phyloP scores from a whole-genome alignment of 179 eudicot species.

The Amaranthus tricolor region DNA sequence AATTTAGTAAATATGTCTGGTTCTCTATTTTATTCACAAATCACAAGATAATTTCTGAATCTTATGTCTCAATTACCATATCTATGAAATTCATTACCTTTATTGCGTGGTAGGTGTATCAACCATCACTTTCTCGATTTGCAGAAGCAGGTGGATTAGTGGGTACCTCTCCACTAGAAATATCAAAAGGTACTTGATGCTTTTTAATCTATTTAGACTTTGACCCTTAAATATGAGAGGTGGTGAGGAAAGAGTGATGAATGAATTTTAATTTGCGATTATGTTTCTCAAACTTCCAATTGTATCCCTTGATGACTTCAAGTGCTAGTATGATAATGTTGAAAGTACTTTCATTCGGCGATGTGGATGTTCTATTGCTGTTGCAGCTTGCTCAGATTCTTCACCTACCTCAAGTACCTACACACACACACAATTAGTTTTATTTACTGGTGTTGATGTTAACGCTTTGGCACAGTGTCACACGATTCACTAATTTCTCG shows the following conservation, averaged over 20 bases:
- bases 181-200: constrained; percentile 62
- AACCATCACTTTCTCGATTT: constrained; percentile 76
- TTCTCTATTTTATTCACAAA: too few species aligned
- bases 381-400: too few species aligned
- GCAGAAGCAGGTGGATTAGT: constrained; percentile 72
- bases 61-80: background rate
- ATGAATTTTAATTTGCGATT: background rate
- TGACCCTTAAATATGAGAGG: background rate
- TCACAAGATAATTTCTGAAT: background rate
- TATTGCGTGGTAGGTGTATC: constrained; percentile 61
- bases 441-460: too few species aligned
- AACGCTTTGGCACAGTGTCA: too few species aligned
- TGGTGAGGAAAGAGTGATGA: background rate
- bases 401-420: too few species aligned
- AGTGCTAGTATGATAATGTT: background rate
- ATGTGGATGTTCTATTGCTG: too few species aligned
- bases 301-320: background rate
- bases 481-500: too few species aligned
- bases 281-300: background rate
- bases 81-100: background rate
- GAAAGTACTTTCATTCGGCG: background rate
- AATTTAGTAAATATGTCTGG: background rate
- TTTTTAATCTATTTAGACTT: constrained; percentile 9
- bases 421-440: too few species aligned
- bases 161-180: constrained; percentile 80